Conservation (phyloP, 2,329 filamentous ascomycete species). For the Pleochaeta shiraiana region DNA sequence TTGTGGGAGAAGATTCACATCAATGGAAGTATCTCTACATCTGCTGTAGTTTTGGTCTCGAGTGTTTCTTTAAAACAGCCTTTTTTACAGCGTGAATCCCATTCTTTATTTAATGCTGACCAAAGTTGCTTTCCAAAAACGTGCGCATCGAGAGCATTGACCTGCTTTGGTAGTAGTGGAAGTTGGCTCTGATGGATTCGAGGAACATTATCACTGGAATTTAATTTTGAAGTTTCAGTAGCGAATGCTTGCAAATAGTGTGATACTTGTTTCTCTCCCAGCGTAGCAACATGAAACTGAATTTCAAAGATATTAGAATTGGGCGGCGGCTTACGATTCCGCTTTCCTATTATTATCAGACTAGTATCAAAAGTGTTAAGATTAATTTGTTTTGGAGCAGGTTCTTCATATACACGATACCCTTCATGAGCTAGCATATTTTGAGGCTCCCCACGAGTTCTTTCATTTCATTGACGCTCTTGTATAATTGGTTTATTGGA, state of each 20-base stretch:
- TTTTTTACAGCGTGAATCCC: not conserved
- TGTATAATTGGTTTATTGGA: not conserved
- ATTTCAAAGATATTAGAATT: conserved; percentile 2
- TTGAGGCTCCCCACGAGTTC: not conserved
- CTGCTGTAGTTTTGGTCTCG: not conserved
- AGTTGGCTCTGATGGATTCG: not conserved
- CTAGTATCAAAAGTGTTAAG: not conserved
- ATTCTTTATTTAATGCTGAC: conserved; percentile 1
- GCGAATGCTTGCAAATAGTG: not conserved
- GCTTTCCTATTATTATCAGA: not conserved
- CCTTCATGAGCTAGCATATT: conserved; percentile 1
- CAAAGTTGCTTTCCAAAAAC: conserved; percentile 1
- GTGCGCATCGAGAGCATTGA: not conserved
- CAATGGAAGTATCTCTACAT: conserved; percentile 1
- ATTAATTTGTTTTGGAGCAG: conserved; percentile 2
- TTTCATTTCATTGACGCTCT: not conserved
- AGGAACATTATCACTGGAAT: not conserved
- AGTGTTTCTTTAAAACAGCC: conserved; percentile 1
- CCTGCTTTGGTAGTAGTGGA: not conserved
- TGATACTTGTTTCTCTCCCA: not conserved
- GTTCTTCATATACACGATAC: not conserved
- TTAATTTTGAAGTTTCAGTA: not conserved
- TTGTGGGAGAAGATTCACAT: not conserved
- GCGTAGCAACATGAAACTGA: not conserved
- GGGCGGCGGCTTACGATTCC: not conserved